Percentiles rank a stretch among this genome's conserved stretches.
Conservation (phyloP, 148 eudicot species). For the Gaultheria prostrata region DNA sequence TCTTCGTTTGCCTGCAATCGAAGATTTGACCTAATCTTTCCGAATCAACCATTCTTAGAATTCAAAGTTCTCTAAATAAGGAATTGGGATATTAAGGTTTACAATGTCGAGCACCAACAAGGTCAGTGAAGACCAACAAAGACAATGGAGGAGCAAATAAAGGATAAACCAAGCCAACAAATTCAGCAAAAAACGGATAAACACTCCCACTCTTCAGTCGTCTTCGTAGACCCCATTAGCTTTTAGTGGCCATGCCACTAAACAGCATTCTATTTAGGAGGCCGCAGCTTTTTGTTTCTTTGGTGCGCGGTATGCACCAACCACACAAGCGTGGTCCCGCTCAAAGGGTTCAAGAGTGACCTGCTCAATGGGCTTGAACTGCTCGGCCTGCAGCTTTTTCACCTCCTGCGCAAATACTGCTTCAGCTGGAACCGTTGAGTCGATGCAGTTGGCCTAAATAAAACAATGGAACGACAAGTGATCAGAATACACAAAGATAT, state of each 20-base stretch:
- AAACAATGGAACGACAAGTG: not conserved
- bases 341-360: constrained; percentile 91
- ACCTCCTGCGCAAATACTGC: constrained; percentile 87
- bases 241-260: not conserved
- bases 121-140: too few species aligned
- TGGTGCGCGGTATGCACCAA: constrained; percentile 73
- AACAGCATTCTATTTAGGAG: constrained; percentile 1
- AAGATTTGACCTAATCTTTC: too few species aligned
- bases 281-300: constrained; percentile 76
- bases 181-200: not conserved
- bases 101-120: too few species aligned
- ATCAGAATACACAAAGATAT: too few species aligned
- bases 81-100: too few species aligned
- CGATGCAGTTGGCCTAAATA: constrained; percentile 85
- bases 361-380: constrained; percentile 86
- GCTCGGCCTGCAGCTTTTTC: constrained; percentile 79
- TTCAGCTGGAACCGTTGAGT: constrained; percentile 88
- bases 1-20: too few species aligned
- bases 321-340: constrained; percentile 93
- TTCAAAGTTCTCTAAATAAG: too few species aligned
- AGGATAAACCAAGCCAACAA: not conserved
- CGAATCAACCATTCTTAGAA: too few species aligned
- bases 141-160: not conserved
- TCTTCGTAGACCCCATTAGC: not conserved
- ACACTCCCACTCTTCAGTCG: not conserved